Percentiles rank a stretch among this genome's conserved stretches.
Evolutionary conservation across 2,329 filamentous ascomycete genomes (phyloP).

Genomic region (Alternaria arbusti): DNA sequence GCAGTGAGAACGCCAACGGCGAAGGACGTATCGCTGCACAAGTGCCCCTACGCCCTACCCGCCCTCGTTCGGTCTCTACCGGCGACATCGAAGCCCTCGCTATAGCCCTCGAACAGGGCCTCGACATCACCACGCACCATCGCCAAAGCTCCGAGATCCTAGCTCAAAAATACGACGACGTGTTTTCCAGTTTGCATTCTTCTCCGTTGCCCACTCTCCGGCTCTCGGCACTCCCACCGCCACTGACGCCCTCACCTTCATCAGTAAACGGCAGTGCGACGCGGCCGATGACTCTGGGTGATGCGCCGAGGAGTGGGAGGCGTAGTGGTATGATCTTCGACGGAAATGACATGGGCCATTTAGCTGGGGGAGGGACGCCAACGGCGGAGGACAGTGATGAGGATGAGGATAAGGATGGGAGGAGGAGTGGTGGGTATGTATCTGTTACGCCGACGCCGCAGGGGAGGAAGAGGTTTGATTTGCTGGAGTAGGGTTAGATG

Average conservation of each 20-base stretch:
- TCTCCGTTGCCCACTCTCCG: neutral
- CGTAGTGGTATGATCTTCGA: constrained; percentile 8
- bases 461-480: neutral
- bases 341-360: neutral
- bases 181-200: neutral
- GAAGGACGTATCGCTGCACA: neutral
- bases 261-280: neutral
- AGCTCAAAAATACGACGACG: constrained; percentile 11
- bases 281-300: neutral
- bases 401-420: neutral
- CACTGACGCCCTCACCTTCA: neutral
- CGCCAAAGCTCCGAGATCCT: constrained; percentile 1
- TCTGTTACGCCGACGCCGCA: neutral
- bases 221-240: neutral
- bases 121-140: neutral
- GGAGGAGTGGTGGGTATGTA: neutral
- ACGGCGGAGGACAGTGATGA: neutral
- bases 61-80: neutral
- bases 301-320: neutral
- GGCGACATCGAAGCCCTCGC: neutral
- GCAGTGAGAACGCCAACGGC: neutral
- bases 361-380: neutral
- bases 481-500: neutral
- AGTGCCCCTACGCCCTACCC: neutral
- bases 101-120: neutral